Evolutionary conservation across 805 yeast species (phyloP).

Genomic region (Kuraishia ogatae): DNA sequence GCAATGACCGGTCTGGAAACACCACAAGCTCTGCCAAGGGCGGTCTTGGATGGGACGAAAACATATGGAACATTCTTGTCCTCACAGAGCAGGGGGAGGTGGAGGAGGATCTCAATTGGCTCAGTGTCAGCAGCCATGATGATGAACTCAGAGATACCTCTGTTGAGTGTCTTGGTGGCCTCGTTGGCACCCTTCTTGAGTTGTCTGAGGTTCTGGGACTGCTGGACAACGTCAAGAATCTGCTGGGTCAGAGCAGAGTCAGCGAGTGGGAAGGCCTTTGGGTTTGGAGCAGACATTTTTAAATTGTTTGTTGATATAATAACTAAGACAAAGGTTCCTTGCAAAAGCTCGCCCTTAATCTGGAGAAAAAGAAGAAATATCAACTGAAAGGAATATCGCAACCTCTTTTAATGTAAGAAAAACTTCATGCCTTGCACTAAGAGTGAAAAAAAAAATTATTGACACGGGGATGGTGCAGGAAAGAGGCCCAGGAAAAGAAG

Average conservation of each 20-base stretch:
- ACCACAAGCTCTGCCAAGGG: constrained; percentile 99
- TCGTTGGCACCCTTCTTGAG: constrained; percentile 99
- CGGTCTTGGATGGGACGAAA: constrained; percentile 96
- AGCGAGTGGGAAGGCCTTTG: constrained; percentile 98
- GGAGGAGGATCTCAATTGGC: constrained; percentile 97
- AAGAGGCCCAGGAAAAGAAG: too few relatives aligned
- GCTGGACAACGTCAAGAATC: constrained; percentile 96
- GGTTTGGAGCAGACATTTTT: constrained; percentile 82
- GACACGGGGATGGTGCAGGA: background rate
- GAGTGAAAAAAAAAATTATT: background rate
- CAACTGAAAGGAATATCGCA: background rate
- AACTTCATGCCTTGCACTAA: background rate
- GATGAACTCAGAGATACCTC: constrained; percentile 99
- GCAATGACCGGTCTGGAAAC: constrained; percentile 99
- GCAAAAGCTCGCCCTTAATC: constrained; percentile 36
- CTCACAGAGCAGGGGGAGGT: constrained; percentile 95
- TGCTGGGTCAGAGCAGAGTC: constrained; percentile 94
- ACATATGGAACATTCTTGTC: constrained; percentile 99
- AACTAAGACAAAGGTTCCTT: constrained; percentile 36
- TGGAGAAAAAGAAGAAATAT: constrained; percentile 1
- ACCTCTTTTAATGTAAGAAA: background rate
- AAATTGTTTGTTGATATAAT: background rate
- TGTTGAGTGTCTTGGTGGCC: constrained; percentile 97
- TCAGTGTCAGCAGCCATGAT: constrained; percentile 99
- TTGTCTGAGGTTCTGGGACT: constrained; percentile 96